phyloP scores from a whole-genome alignment of 2,329 filamentous ascomycete species.

The Ceratocystis albifundus region DNA sequence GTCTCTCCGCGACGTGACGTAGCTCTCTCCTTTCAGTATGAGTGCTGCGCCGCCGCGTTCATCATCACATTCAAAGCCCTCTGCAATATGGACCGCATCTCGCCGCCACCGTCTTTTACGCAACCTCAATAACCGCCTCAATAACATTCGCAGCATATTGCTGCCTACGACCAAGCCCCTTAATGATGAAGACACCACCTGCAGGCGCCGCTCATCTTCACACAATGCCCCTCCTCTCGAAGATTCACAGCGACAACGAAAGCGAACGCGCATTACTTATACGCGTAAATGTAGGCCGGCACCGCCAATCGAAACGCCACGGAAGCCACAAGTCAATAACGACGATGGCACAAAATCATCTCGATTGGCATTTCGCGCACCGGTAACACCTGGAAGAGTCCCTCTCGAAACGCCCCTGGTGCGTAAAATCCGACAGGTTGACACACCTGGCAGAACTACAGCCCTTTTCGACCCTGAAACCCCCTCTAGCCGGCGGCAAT shows the following conservation, averaged over 20 bases:
- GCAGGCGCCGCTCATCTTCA: neutral
- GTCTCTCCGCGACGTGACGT: neutral
- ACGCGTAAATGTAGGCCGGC: constrained; percentile 8
- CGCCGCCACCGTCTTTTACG: constrained; percentile 20
- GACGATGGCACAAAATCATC: neutral
- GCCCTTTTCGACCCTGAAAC: constrained; percentile 9
- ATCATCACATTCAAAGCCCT: constrained; percentile 2
- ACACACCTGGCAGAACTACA: constrained; percentile 13
- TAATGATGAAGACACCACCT: neutral
- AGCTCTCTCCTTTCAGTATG: neutral
- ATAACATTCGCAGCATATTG: constrained; percentile 13
- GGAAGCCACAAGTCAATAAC: neutral
- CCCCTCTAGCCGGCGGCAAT: neutral
- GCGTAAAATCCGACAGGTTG: constrained; percentile 26
- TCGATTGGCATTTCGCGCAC: constrained; percentile 15
- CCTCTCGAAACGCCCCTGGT: constrained; percentile 29
- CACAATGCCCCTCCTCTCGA: neutral
- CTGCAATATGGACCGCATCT: constrained; percentile 19
- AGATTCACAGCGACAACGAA: neutral
- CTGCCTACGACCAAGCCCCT: neutral
- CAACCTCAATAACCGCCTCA: constrained; percentile 17
- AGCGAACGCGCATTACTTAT: constrained; percentile 15
- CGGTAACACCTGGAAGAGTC: constrained; percentile 24
- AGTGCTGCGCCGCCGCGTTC: constrained; percentile 5
- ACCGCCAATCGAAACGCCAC: neutral